These are phyloP conservation scores for Wickerhamomyces kurtzmanii DNA, from an alignment of 805 yeast species.

Conservation along the genomic window DNA sequence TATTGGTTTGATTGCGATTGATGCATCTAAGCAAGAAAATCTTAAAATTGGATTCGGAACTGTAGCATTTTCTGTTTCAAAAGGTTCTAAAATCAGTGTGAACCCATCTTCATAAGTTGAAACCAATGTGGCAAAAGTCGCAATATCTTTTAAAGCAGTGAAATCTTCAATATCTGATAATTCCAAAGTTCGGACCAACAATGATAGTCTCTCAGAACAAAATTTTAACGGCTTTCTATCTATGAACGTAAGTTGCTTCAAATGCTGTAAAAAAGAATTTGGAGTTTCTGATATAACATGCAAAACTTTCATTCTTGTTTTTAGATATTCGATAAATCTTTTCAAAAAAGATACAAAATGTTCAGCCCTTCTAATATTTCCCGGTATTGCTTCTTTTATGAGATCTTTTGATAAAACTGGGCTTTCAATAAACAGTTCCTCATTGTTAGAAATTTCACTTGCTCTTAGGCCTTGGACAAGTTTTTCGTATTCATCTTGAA, in stretches of 20 bases:
- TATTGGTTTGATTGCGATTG: conserved; percentile 94
- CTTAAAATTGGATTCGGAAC: conserved; percentile 95
- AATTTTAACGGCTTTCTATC: conserved; percentile 87
- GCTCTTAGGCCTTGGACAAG: conserved; percentile 85
- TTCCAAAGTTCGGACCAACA: conserved; percentile 84
- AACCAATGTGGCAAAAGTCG: conserved; percentile 92
- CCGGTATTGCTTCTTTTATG: conserved; percentile 90
- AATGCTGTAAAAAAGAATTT: conserved; percentile 80
- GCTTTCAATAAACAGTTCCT: conserved; percentile 70
- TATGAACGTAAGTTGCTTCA: conserved; percentile 87
- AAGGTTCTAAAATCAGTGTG: conserved; percentile 86
- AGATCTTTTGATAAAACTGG: conserved; percentile 84
- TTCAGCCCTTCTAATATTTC: conserved; percentile 93
- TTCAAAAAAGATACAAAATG: conserved; percentile 91
- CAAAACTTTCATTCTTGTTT: conserved; percentile 94
- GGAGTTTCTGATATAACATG: conserved; percentile 99
- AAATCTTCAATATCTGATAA: conserved; percentile 85
- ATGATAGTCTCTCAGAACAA: conserved; percentile 84
- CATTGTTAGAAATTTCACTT: conserved; percentile 56
- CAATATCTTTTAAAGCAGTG: conserved; percentile 87
- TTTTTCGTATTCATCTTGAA: conserved; percentile 86
- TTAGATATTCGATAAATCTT: conserved; percentile 86
- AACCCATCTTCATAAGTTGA: conserved; percentile 94
- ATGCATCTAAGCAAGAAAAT: conserved; percentile 93
- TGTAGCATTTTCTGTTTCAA: conserved; percentile 84